These are phyloP conservation scores for Didymella segeticola DNA, from an alignment of 2,329 filamentous ascomycete species.

Conservation along the genomic window DNA sequence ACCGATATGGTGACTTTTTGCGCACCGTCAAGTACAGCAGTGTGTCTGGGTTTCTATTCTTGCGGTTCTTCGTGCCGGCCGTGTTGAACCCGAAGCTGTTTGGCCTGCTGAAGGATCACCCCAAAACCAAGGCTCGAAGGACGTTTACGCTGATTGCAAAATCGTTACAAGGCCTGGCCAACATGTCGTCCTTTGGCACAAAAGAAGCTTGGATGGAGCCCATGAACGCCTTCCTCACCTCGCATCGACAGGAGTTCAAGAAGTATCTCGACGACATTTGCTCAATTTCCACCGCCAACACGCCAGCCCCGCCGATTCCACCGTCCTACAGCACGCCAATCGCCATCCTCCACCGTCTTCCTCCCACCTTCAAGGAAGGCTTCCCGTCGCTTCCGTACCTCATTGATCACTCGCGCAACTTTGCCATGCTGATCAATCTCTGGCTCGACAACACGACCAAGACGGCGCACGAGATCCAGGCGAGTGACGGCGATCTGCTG, in stretches of 20 bases:
- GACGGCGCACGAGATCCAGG: slow-evolving; percentile 47
- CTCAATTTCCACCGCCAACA: slow-evolving; percentile 73
- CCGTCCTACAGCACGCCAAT: slow-evolving; percentile 92
- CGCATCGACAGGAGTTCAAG: slow-evolving; percentile 81
- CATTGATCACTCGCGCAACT: slow-evolving; percentile 85
- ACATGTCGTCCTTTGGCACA: slow-evolving; percentile 88
- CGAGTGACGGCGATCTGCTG: slow-evolving; percentile 54
- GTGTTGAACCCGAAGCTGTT: slow-evolving; percentile 95
- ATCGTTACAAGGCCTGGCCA: slow-evolving; percentile 86
- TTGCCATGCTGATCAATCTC: slow-evolving; percentile 80
- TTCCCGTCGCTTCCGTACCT: slow-evolving; percentile 93
- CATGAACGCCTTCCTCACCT: slow-evolving; percentile 86
- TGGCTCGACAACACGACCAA: slow-evolving; percentile 68
- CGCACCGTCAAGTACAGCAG: slow-evolving; percentile 91
- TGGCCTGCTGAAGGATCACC: slow-evolving; percentile 84
- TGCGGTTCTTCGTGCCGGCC: slow-evolving; percentile 95
- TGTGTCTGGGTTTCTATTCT: slow-evolving; percentile 91
- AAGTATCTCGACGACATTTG: slow-evolving; percentile 87
- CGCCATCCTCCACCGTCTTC: slow-evolving; percentile 83
- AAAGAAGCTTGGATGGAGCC: slow-evolving; percentile 99
- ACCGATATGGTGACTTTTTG: slow-evolving; percentile 91
- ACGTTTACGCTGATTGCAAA: slow-evolving; percentile 93
- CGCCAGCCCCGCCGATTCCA: slow-evolving; percentile 67
- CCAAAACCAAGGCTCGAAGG: slow-evolving; percentile 80
- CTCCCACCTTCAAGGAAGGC: slow-evolving; percentile 82